Percentiles rank a stretch among this genome's conserved stretches.
Conservation (phyloP, 192 early-diverging fungal genomes). For the Podila epicladia region DNA sequence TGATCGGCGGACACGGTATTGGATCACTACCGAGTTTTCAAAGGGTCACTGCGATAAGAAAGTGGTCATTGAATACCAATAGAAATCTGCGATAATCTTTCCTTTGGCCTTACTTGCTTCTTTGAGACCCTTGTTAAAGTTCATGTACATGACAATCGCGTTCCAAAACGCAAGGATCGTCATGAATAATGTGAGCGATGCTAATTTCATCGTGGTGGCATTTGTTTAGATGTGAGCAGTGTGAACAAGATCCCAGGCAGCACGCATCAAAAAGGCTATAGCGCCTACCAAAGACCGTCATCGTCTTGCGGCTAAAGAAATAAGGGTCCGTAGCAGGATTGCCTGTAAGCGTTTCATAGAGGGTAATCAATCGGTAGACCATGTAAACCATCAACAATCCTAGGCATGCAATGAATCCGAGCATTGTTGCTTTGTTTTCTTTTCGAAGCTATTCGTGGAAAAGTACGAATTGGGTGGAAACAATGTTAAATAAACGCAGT, state of each 20-base stretch:
- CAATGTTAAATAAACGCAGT: not conserved
- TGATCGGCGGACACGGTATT: conserved; percentile 31
- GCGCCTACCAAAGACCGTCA: conserved; percentile 47
- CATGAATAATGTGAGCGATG: conserved; percentile 31
- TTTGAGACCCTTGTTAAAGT: conserved; percentile 49
- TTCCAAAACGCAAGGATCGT: conserved; percentile 25
- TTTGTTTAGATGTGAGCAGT: no score
- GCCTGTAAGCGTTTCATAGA: conserved; percentile 23
- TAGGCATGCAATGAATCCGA: conserved; percentile 40
- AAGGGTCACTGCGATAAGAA: not conserved
- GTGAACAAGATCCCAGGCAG: no score
- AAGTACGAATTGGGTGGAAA: not conserved
- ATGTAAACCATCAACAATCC: conserved; percentile 33
- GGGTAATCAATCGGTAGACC: conserved; percentile 16
- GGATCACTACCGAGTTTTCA: conserved; percentile 14
- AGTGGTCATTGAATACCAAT: not conserved
- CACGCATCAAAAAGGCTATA: not conserved
- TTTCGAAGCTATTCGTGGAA: conserved; percentile 11
- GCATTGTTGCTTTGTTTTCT: conserved; percentile 44
- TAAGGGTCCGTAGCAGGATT: conserved; percentile 32
- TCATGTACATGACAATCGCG: conserved; percentile 38
- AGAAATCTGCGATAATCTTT: not conserved
- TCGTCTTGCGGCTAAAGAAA: conserved; percentile 43
- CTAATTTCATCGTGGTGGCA: not conserved
- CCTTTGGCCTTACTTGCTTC: conserved; percentile 36